Conservation (phyloP, 1,284 basidiomycete genomes). For the Puccinia coronata region DNA sequence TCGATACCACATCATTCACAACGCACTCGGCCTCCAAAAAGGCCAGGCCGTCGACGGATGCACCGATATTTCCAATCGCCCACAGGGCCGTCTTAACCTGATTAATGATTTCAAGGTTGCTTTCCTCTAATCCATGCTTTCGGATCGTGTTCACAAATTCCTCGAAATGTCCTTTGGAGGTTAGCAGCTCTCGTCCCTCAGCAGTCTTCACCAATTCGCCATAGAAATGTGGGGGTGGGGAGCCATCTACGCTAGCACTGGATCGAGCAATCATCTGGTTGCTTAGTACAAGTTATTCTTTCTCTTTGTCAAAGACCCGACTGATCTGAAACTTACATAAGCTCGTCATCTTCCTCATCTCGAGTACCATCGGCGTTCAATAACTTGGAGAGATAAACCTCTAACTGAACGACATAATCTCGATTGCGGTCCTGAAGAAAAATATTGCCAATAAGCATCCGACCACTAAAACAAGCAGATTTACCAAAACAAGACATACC, state of each 20-base stretch:
- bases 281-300: slow-evolving; percentile 7
- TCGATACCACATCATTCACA: slow-evolving; percentile 82
- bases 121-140: slow-evolving; percentile 77
- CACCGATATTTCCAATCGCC: slow-evolving; percentile 94
- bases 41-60: slow-evolving; percentile 82
- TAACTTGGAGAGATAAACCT: slow-evolving; percentile 76
- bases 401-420: slow-evolving; percentile 81
- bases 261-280: neutral
- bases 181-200: slow-evolving; percentile 84
- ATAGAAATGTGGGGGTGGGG: slow-evolving; percentile 92
- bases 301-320: neutral
- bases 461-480: neutral
- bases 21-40: slow-evolving; percentile 94
- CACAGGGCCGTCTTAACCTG: slow-evolving; percentile 94
- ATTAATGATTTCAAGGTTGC: slow-evolving; percentile 77
- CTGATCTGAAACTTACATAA: slow-evolving; percentile 20
- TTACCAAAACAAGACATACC: slow-evolving; percentile 63
- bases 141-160: slow-evolving; percentile 90
- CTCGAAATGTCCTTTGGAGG: slow-evolving; percentile 84
- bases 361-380: slow-evolving; percentile 65
- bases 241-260: slow-evolving; percentile 69
- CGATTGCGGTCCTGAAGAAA: slow-evolving; percentile 73
- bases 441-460: slow-evolving; percentile 3
- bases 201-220: slow-evolving; percentile 96
- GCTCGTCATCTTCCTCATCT: slow-evolving; percentile 68